Conservation (phyloP, 352 stramenopile genomes). For the Phytophthora capsici region DNA sequence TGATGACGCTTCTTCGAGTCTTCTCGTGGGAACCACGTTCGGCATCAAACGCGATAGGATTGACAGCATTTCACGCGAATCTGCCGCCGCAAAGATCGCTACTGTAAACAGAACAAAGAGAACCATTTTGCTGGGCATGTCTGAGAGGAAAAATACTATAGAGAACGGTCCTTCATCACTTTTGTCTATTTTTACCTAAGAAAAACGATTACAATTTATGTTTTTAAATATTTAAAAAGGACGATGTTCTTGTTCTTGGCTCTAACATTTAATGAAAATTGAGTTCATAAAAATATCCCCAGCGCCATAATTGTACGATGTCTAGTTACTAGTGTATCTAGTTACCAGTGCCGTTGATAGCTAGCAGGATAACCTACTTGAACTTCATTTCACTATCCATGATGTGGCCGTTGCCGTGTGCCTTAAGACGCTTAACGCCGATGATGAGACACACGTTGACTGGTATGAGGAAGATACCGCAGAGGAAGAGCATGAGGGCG, state of each 20-base stretch:
- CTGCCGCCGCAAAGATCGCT: background rate
- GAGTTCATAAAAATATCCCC: background rate
- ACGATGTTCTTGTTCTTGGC: no score
- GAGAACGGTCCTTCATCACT: no score
- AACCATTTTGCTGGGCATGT: background rate
- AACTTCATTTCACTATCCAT: constrained; percentile 73
- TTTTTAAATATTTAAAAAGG: no score
- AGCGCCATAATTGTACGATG: no score
- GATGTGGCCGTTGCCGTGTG: constrained; percentile 56
- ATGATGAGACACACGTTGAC: constrained; percentile 80
- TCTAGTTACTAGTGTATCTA: constrained; percentile 7
- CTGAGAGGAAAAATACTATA: background rate
- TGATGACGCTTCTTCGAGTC: constrained; percentile 1
- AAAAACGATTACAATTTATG: no score
- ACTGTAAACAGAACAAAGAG: constrained; percentile 3
- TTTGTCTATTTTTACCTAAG: no score
- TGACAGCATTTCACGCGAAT: background rate
- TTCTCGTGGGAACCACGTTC: background rate
- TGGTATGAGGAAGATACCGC: constrained; percentile 67
- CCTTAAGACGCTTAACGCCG: constrained; percentile 63
- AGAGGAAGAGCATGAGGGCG: constrained; percentile 75
- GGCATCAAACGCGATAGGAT: background rate
- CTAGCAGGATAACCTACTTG: constrained; percentile 38
- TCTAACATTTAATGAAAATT: no score
- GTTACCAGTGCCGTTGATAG: constrained; percentile 6